phyloP scores from a whole-genome alignment of 805 yeast species.

The Schizosaccharomyces cryophilus region DNA sequence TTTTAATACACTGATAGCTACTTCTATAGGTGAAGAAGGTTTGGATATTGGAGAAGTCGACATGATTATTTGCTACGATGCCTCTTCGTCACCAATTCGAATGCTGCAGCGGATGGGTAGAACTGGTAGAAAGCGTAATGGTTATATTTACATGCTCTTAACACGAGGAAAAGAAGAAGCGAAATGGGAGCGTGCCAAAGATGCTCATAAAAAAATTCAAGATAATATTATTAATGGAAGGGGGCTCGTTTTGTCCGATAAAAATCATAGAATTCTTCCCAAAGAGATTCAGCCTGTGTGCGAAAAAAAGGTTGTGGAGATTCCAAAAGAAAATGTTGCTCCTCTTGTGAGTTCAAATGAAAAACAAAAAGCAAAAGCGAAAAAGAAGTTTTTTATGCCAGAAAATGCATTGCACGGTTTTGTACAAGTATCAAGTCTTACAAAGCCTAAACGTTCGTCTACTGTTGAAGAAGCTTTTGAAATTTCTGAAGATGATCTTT shows the following conservation, averaged over 20 bases:
- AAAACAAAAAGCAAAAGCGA: conserved; percentile 1
- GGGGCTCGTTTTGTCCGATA: conserved; percentile 22
- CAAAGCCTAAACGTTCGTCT: background rate
- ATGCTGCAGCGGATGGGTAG: conserved; percentile 93
- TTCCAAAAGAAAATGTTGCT: conserved; percentile 44
- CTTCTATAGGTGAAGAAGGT: conserved; percentile 97
- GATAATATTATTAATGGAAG: conserved; percentile 8
- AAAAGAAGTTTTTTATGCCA: conserved; percentile 8
- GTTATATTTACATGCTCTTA: conserved; percentile 50
- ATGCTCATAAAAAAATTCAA: conserved; percentile 58
- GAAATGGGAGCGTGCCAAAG: conserved; percentile 67
- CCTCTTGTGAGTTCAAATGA: conserved; percentile 2
- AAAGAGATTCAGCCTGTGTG: conserved; percentile 28
- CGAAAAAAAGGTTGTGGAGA: conserved; percentile 29
- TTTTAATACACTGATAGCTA: conserved; percentile 68
- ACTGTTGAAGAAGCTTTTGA: background rate
- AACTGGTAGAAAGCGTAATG: conserved; percentile 87
- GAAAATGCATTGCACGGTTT: conserved; percentile 4
- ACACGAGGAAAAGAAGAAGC: conserved; percentile 43
- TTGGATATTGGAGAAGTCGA: conserved; percentile 96
- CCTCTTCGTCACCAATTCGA: conserved; percentile 79
- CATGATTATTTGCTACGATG: conserved; percentile 72
- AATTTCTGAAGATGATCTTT: background rate
- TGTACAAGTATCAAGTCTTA: background rate
- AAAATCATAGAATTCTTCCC: conserved; percentile 37